phyloP scores from a whole-genome alignment of 257 asterid genomes.

The Solanum stenotomum region DNA sequence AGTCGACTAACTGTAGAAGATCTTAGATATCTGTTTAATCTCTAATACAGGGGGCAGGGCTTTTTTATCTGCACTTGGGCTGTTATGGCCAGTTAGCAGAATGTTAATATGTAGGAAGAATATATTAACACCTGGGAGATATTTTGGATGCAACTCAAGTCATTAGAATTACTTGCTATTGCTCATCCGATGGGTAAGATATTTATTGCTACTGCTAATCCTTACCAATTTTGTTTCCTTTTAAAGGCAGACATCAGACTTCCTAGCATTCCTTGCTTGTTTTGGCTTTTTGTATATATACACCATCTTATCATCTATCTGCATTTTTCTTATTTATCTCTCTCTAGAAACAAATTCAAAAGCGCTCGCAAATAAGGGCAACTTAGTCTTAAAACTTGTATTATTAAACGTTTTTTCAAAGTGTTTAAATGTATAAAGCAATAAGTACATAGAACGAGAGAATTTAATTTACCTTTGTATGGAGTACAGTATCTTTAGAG shows the following conservation, averaged over 20 bases:
- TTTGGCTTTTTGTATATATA: not conserved
- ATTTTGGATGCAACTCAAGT: not conserved
- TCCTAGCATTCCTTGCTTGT: not conserved
- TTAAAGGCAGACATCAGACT: not conserved
- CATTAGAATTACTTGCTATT: not conserved
- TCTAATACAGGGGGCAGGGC: not conserved
- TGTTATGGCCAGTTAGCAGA: not conserved
- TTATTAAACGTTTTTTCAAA: not conserved
- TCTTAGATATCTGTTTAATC: slow-evolving; percentile 57
- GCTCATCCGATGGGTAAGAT: not conserved
- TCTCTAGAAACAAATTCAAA: not conserved
- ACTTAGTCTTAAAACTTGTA: not conserved
- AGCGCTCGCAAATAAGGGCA: not conserved
- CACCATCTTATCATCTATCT: not conserved
- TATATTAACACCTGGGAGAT: not conserved
- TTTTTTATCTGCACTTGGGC: not conserved
- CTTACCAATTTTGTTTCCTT: not conserved
- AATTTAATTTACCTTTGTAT: not conserved
- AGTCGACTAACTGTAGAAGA: slow-evolving; percentile 66
- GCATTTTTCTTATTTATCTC: not conserved
- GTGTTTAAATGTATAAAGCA: not conserved
- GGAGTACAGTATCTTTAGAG: not conserved
- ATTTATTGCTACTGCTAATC: not conserved
- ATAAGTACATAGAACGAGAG: not conserved
- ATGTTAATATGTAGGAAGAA: not conserved